Conservation (phyloP, 1,284 basidiomycete genomes). For the Mixia osmundae region DNA sequence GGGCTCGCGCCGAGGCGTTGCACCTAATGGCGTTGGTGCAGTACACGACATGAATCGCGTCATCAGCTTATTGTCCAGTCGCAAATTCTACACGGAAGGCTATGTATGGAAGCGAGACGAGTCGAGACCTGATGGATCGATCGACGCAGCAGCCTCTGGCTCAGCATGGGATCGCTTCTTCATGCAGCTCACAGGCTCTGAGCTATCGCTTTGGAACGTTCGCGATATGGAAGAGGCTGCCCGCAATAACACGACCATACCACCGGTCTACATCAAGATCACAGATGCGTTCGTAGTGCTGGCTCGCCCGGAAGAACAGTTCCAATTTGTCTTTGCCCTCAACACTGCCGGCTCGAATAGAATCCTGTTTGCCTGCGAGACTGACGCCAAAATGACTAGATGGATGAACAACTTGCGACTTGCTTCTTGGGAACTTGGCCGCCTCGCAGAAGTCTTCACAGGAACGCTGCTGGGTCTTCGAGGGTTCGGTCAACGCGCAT, state of each 20-base stretch:
- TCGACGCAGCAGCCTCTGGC: too few relatives aligned
- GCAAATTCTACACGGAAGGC: too few relatives aligned
- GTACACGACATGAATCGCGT: too few relatives aligned
- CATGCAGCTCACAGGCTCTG: conserved; percentile 15
- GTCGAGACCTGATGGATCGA: too few relatives aligned
- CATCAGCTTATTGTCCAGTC: too few relatives aligned
- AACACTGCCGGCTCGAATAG: conserved; percentile 52
- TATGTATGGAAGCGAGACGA: too few relatives aligned
- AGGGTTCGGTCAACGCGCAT: conserved; percentile 31
- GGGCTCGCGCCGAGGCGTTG: too few relatives aligned
- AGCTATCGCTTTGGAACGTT: conserved; percentile 17
- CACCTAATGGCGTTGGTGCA: too few relatives aligned
- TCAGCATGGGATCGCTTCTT: conserved; percentile 18
- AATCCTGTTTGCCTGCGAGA: conserved; percentile 1
- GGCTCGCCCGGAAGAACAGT: conserved; percentile 29
- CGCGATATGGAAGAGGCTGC: conserved; percentile 17
- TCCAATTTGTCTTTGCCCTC: conserved; percentile 48
- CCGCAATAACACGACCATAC: conserved; percentile 8
- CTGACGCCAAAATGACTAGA: conserved; percentile 30
- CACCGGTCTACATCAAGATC: conserved; percentile 16
- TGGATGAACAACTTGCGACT: conserved; percentile 92
- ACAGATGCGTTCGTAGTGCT: conserved; percentile 30
- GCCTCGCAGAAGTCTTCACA: conserved; percentile 91
- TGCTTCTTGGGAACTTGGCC: conserved; percentile 80
- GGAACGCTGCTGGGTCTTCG: conserved; percentile 63